Percentiles rank a stretch among this genome's conserved stretches.
Evolutionary conservation across 306 rosid genomes (phyloP).

Genomic region (Vachellia collinsii): DNA sequence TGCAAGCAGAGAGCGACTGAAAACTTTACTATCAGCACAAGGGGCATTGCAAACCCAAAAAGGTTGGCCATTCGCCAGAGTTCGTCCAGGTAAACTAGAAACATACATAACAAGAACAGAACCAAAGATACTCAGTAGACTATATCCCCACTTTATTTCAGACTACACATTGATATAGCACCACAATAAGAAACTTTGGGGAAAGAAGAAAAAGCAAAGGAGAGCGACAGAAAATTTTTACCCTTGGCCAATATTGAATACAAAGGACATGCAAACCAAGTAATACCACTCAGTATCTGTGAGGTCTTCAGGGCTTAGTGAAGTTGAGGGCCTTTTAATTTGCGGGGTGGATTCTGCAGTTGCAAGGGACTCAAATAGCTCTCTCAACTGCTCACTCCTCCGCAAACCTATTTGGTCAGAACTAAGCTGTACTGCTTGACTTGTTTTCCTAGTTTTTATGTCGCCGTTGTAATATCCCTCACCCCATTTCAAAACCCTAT

Average conservation of each 20-base stretch:
- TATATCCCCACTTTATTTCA: not conserved
- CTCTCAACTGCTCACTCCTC: constrained; percentile 77
- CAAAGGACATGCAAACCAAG: constrained; percentile 92
- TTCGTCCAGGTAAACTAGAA: constrained; percentile 78
- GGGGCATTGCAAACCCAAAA: constrained; percentile 75
- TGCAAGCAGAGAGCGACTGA: constrained; percentile 75
- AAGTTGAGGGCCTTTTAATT: constrained; percentile 71
- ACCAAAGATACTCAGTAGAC: constrained; percentile 24
- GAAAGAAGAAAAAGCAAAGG: not conserved
- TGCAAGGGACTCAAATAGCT: constrained; percentile 66
- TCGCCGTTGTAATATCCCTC: constrained; percentile 94
- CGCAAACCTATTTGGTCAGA: constrained; percentile 74
- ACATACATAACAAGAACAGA: constrained; percentile 7
- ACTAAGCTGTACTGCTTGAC: constrained; percentile 64
- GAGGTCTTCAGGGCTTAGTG: constrained; percentile 88
- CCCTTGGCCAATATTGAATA: constrained; percentile 86
- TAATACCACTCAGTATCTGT: constrained; percentile 90
- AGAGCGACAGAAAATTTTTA: constrained; percentile 34
- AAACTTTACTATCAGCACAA: constrained; percentile 60
- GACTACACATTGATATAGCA: not conserved
- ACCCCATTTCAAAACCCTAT: constrained; percentile 77
- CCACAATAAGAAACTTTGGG: constrained; percentile 9
- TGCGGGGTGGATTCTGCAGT: constrained; percentile 62
- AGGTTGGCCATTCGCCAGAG: constrained; percentile 57
- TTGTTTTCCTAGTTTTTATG: constrained; percentile 85